Evolutionary conservation across 768 basidiomycete genomes (phyloP).

Genomic region (Candolleomyces eurysporus): DNA sequence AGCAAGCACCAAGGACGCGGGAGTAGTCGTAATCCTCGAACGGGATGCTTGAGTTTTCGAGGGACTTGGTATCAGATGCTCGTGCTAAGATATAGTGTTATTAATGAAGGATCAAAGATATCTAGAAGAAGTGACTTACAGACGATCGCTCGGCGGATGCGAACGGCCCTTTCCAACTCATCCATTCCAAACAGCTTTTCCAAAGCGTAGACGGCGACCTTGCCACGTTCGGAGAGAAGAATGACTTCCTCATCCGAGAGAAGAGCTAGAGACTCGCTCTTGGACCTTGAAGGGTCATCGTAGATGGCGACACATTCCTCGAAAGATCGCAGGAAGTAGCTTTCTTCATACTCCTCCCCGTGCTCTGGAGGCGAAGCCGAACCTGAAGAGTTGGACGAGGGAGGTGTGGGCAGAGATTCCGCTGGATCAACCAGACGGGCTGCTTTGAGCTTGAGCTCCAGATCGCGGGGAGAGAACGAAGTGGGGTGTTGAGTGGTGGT

Average conservation of each 20-base stretch:
- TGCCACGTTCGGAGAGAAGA: slow-evolving; percentile 82
- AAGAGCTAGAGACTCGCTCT: slow-evolving; percentile 51
- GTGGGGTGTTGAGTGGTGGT: not conserved
- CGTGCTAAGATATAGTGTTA: slow-evolving; percentile 44
- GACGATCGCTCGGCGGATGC: slow-evolving; percentile 82
- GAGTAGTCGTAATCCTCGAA: slow-evolving; percentile 91
- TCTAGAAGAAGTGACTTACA: slow-evolving; percentile 24
- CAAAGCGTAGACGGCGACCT: slow-evolving; percentile 89
- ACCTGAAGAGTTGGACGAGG: slow-evolving; percentile 6
- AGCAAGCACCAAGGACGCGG: slow-evolving; percentile 92
- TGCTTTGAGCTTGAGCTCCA: slow-evolving; percentile 57
- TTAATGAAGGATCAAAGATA: not conserved
- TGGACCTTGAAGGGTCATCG: slow-evolving; percentile 66
- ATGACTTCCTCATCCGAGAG: slow-evolving; percentile 93
- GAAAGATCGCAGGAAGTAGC: slow-evolving; percentile 44
- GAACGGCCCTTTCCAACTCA: slow-evolving; percentile 83
- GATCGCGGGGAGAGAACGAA: slow-evolving; percentile 9
- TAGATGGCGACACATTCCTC: slow-evolving; percentile 81
- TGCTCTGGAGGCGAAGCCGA: not conserved
- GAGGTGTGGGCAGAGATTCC: slow-evolving; percentile 31
- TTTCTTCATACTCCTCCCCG: not conserved
- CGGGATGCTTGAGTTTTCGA: slow-evolving; percentile 83
- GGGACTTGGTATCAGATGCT: slow-evolving; percentile 74
- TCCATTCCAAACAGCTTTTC: slow-evolving; percentile 79
- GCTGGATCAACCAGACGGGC: slow-evolving; percentile 57